Evolutionary conservation across 805 yeast genomes (phyloP), one percentile per base, ranked within the genome.

Genomic region (Cyberlindnera japonica): DNA sequence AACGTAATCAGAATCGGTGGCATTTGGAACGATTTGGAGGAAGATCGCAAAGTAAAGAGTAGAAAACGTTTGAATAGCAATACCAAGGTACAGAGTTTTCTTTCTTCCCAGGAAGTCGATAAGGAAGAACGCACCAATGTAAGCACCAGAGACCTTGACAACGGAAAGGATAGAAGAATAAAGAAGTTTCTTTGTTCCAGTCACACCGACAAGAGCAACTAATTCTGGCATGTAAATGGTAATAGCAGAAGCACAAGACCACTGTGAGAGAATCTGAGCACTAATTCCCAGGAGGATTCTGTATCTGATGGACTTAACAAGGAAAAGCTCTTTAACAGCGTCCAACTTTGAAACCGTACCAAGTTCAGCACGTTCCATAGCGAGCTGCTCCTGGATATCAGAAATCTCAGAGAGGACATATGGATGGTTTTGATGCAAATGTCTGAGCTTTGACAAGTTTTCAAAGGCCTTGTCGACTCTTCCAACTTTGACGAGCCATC

Each of bases 241-340:
- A 35, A 77, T 59, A 8, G 79, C 69, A 49, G 68, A 71, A 9
- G 79, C 74, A 36, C 80, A 80, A 8, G 76, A 68, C 81, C 81
- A 76, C 59, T 76, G 81, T 24, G 74, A 74, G 33, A 75, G 61
- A 11, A 74, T 25, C 55, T 74, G 81, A 26, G 69, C 61, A 40
- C 57, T 45, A 28, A 66, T 43, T 33, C 75, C 70, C 31, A 75
- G 45, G 11, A 59, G 49, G 35, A 75, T 64, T 57, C 80, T 64
- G 59, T 71, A 72, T 43, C 72, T 57, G 38, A 71, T 62, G 9
- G 76, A 66, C 38, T 55, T 61, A 7, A 62, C 64, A 6, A 52
- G 24, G 31, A 69, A 43, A 23, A 71, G 54, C 30, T 67, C 73
- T 44, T 58, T 65, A n/a, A 60, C 26, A 24, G 49, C 44, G 14